phyloP scores from a whole-genome alignment of 2,329 filamentous ascomycete species.

The Neofusicoccum ribis region DNA sequence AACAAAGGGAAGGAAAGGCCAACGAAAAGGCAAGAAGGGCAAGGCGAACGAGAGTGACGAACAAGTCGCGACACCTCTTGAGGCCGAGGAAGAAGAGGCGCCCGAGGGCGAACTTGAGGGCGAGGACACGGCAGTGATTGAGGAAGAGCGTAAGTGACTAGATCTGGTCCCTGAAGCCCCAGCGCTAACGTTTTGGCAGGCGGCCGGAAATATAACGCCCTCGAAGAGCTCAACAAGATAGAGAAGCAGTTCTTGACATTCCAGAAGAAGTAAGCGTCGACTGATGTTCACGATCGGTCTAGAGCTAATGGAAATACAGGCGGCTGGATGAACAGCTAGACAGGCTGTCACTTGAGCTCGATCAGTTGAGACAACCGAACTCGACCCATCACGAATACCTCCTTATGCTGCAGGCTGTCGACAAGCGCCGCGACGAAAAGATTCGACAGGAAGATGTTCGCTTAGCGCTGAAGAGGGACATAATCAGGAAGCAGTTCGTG shows the following conservation, averaged over 20 bases:
- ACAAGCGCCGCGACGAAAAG: constrained; percentile 79
- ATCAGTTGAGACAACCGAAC: constrained; percentile 58
- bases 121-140: constrained; percentile 36
- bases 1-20: constrained; percentile 17
- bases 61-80: constrained; percentile 28
- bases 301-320: constrained; percentile 46
- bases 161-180: constrained; percentile 8
- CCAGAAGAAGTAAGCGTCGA: constrained; percentile 66
- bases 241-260: constrained; percentile 88
- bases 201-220: constrained; percentile 70
- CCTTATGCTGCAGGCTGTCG: constrained; percentile 83
- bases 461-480: constrained; percentile 70
- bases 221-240: constrained; percentile 75
- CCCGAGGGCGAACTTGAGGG: constrained; percentile 46
- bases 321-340: constrained; percentile 87
- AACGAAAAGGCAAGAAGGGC: constrained; percentile 18
- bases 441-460: constrained; percentile 73
- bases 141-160: constrained; percentile 38
- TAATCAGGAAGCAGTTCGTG: constrained; percentile 47
- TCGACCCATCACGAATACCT: constrained; percentile 86
- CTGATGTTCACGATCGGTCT: no score
- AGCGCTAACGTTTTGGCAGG: constrained; percentile 47
- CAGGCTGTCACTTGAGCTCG: constrained; percentile 69
- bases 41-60: constrained; percentile 10
- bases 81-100: constrained; percentile 24